A percentile compares a stretch with the other conserved stretches of the same genome.
phyloP scores from a whole-genome alignment of 768 basidiomycete genomes.

The Trametes cubensis region DNA sequence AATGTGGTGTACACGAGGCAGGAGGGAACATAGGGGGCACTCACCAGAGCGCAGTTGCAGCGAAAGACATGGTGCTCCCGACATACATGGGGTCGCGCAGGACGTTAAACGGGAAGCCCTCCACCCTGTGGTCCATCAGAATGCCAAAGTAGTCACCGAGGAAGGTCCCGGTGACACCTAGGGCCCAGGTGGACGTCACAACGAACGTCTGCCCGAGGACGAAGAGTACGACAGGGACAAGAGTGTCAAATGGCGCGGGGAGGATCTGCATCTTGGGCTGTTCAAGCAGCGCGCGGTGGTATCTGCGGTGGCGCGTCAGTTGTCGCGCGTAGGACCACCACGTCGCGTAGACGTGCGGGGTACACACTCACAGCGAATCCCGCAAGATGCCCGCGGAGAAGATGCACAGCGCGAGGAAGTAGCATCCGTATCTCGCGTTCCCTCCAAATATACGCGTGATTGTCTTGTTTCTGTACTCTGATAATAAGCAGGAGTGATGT shows the following conservation, averaged over 20 bases:
- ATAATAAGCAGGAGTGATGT: constrained; percentile 28
- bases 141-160: constrained; percentile 85
- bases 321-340: too few species aligned
- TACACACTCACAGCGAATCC: constrained; percentile 72
- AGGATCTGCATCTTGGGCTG: constrained; percentile 75
- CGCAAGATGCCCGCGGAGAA: constrained; percentile 85
- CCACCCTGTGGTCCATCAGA: constrained; percentile 86
- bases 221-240: constrained; percentile 65
- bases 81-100: constrained; percentile 96
- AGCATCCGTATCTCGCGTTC: constrained; percentile 75
- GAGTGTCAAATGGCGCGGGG: constrained; percentile 61
- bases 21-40: constrained; percentile 28
- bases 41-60: constrained; percentile 84
- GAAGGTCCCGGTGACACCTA: constrained; percentile 95
- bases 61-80: constrained; percentile 89
- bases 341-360: neutral
- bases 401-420: constrained; percentile 82
- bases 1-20: neutral
- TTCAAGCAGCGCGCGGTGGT: constrained; percentile 69
- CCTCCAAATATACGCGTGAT: constrained; percentile 84
- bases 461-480: constrained; percentile 83
- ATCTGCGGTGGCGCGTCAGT: constrained; percentile 47
- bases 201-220: constrained; percentile 82
- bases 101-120: constrained; percentile 96
- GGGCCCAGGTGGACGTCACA: constrained; percentile 81